phyloP scores from a whole-genome alignment of 495 filamentous ascomycete species.

The Daldinia decipiens region DNA sequence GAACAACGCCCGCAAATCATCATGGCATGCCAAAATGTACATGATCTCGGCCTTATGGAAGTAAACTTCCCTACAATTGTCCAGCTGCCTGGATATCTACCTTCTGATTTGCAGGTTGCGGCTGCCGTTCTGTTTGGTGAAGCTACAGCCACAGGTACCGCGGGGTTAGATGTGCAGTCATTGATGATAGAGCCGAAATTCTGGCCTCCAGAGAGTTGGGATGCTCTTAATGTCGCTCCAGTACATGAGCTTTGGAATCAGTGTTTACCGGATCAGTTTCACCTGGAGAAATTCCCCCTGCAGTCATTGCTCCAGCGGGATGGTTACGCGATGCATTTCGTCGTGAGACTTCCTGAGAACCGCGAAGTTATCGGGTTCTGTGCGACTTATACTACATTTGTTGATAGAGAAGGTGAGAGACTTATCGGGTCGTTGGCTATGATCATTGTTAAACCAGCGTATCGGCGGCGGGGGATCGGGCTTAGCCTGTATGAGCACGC shows the following conservation, averaged over 20 bases:
- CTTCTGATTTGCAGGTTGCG: slow-evolving; percentile 62
- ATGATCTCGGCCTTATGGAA: slow-evolving; percentile 50
- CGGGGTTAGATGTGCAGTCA: slow-evolving; percentile 49
- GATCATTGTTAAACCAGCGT: slow-evolving; percentile 65
- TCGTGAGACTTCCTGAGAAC: slow-evolving; percentile 64
- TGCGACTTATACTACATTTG: slow-evolving; percentile 68
- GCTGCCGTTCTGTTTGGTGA: slow-evolving; percentile 66
- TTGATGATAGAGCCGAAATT: slow-evolving; percentile 52
- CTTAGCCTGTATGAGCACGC: slow-evolving; percentile 67
- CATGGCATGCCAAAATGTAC: slow-evolving; percentile 58
- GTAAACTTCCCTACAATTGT: slow-evolving; percentile 59
- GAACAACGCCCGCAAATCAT: slow-evolving; percentile 62
- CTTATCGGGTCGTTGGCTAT: slow-evolving; percentile 68
- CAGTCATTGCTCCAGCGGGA: slow-evolving; percentile 65
- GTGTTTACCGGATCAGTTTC: slow-evolving; percentile 58
- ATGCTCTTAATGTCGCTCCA: slow-evolving; percentile 54
- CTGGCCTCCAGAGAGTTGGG: slow-evolving; percentile 62
- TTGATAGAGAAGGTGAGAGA: slow-evolving; percentile 60
- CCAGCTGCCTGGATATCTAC: slow-evolving; percentile 59
- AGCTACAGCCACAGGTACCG: slow-evolving; percentile 22
- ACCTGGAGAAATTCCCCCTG: slow-evolving; percentile 56
- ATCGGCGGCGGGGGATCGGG: slow-evolving; percentile 65
- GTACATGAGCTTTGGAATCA: slow-evolving; percentile 63
- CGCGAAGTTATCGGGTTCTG: slow-evolving; percentile 66
- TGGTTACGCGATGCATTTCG: slow-evolving; percentile 70